Evolutionary conservation across 2,329 filamentous ascomycete species (phyloP).

Genomic region (Hymenoscyphus infarciens): DNA sequence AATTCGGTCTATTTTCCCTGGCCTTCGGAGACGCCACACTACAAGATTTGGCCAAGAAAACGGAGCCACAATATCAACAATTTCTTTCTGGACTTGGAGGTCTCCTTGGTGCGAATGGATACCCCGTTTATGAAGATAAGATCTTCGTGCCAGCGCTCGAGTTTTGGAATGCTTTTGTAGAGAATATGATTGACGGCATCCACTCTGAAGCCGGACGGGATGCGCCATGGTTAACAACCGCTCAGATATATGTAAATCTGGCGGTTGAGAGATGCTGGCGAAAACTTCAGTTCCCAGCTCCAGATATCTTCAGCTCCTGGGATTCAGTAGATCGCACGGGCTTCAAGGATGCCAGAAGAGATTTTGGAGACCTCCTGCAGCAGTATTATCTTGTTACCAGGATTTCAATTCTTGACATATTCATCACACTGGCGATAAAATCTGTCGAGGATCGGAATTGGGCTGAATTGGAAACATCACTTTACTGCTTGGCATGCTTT

Average conservation of each 20-base stretch:
- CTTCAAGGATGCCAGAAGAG: conserved; percentile 71
- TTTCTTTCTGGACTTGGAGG: conserved; percentile 59
- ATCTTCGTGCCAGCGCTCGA: conserved; percentile 71
- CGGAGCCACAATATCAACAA: conserved; percentile 44
- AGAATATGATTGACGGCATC: conserved; percentile 59
- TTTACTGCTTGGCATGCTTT: conserved; percentile 62
- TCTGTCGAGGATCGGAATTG: conserved; percentile 49
- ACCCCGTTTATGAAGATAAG: conserved; percentile 68
- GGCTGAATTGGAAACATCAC: conserved; percentile 57
- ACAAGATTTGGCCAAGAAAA: conserved; percentile 53
- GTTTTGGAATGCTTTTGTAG: conserved; percentile 77
- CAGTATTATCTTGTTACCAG: conserved; percentile 63
- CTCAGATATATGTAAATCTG: conserved; percentile 57
- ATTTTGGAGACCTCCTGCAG: conserved; percentile 75
- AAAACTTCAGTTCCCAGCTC: conserved; percentile 61
- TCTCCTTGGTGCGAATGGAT: conserved; percentile 62
- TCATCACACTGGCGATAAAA: conserved; percentile 52
- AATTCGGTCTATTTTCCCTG: conserved; percentile 64
- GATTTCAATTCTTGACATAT: conserved; percentile 51
- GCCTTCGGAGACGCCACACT: conserved; percentile 66
- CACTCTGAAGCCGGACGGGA: conserved; percentile 47
- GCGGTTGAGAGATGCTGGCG: conserved; percentile 64
- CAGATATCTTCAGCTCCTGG: conserved; percentile 59
- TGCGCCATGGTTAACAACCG: conserved; percentile 54
- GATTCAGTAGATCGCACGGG: conserved; percentile 63